Percentiles rank a stretch among this genome's conserved stretches.
Evolutionary conservation across 441 rosid genomes (phyloP).

Genomic region (Mallotus repandus): DNA sequence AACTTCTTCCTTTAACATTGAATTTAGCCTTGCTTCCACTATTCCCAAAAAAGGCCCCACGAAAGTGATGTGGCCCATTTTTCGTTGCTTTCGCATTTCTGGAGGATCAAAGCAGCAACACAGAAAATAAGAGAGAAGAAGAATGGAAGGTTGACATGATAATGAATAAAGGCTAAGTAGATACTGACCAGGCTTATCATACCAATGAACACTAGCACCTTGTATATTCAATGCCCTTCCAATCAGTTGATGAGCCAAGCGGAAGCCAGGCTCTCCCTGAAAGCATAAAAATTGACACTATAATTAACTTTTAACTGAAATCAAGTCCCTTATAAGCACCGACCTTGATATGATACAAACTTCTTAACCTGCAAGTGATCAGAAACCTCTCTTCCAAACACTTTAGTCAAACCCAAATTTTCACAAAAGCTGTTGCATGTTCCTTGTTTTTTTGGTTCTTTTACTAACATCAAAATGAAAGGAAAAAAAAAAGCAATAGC

Average conservation of each 20-base stretch:
- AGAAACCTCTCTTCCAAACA: not conserved
- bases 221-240: conserved; percentile 62
- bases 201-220: conserved; percentile 95
- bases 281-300: conserved; percentile 19
- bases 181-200: conserved; percentile 85
- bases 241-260: conserved; percentile 60
- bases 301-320: conserved; percentile 4
- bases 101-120: conserved; percentile 16
- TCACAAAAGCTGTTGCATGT: no score
- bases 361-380: not conserved
- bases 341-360: not conserved
- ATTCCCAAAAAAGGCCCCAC: conserved; percentile 70
- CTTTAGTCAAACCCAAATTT: no score
- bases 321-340: not conserved
- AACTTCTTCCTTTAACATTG: conserved; percentile 52
- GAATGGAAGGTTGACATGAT: not conserved
- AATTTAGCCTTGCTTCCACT: conserved; percentile 57
- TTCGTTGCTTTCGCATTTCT: conserved; percentile 95
- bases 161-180: conserved; percentile 11
- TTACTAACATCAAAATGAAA: not conserved
- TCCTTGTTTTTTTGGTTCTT: no score
- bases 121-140: not conserved
- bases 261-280: conserved; percentile 86
- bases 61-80: conserved; percentile 94
- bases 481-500: not conserved